Base-by-base conservation (phyloP, 2,329 filamentous ascomycete genomes). In the Spiromastix sp. region DNA sequence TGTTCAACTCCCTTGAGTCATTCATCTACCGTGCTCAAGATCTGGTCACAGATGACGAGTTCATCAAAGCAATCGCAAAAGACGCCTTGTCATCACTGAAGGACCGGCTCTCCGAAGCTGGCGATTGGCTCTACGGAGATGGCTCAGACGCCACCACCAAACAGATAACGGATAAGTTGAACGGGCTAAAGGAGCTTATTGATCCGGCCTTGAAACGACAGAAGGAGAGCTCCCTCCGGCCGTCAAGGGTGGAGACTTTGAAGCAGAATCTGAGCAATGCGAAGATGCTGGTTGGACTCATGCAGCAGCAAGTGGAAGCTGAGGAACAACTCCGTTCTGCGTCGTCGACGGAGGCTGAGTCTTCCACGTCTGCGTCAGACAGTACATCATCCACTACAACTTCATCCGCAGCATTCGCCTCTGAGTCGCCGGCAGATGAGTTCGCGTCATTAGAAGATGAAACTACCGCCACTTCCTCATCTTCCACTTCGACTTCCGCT, bases 61-160 rank as follows among this genome's bases (percentile, higher is more conserved):
- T 95, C 55, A 66, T 81, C 34, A 70, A 70, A 9, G 75, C 72
- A 3, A 82, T 86, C 20, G 89, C 81, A 7, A 65, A 75, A 3
- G 70, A 73, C 13, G 74, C 86, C 52, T 74, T 85, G 30, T 57
- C 69, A 5, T 60, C 64, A n/a, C 70, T 96, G 9, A 72, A 81
- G 48, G 66, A 76, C 41, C 78, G 79, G 50, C 70, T 85, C 25
- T 71, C 73, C 41, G 73, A 75, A 32, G 72, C 77, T 15, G 82
- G 83, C 48, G 86, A 94, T 8, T 98, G 91, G 89, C 76, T 98
- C 40, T 91, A 94, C 55, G 83, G 75, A 11, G 86, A 87, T 30
- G 85, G 89, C 37, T 71, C 73, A 11, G 78, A 86, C 32, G 87
- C 91, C 4, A 69, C 74, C 22, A 79, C 78, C 39, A 76, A 83